Evolutionary conservation across 306 rosid species (phyloP), one percentile per base, ranked within the genome.

Genomic region (Dalbergia oliveri): DNA sequence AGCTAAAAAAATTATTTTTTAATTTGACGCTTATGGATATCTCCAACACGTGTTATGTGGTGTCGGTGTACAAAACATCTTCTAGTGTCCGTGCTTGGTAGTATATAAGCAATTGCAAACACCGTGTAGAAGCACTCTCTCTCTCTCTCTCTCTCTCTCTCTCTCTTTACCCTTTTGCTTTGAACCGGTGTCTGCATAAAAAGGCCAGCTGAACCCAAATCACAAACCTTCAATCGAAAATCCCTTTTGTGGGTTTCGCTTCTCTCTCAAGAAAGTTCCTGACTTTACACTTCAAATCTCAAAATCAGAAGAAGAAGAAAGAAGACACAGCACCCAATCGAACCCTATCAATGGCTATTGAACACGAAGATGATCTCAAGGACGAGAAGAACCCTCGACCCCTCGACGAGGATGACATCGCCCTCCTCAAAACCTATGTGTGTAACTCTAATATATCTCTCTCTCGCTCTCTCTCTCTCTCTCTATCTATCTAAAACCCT

Each of bases 341-440:
- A 54, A 44, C 12, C 50, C 12, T 13, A 66, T 35, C 83, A 23
- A 96, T 96, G 99, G 97, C 99, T 13, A 76, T 83, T 0, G 97
- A 93, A 43, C 91, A 88, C 2, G 99, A 96, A 71, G 94, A 93
- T 43, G 98, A 93, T 41, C 34, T 96, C 87, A 96, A 96, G 86
- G 99, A 96, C 84, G 99, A 96, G 97, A 96, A 96, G 92, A 96
- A 91, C 80, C 98, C 98, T 19, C 91, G 86, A 47, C 99, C 99
- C 15, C 98, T 93, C 21, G 99, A 96, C 23, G 99, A 96, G 79
- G 99, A 93, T 76, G 98, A 96, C 72, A 96, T 93, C 54, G 98
- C 97, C 11, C 93, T 96, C 15, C 98, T 96, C 82, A 96, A 93
- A 84, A 96, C 99, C 45, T 96, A 96, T 16, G 99, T 96, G 84